Evolutionary conservation across 805 yeast species (phyloP).

Genomic region (Sugiyamaella lignohabitans): DNA sequence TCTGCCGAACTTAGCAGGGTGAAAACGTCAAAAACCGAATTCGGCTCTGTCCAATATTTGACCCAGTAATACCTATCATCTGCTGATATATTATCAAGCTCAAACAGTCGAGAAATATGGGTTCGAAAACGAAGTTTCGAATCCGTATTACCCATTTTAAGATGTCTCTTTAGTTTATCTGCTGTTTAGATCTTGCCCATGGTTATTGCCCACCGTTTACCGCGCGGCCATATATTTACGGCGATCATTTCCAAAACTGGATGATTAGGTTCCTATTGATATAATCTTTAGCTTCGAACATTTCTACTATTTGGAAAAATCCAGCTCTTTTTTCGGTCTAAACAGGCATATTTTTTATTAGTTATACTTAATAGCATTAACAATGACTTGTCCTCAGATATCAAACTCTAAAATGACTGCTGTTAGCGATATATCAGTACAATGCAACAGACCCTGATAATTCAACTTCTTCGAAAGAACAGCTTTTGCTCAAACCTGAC

Average conservation of each 20-base stretch:
- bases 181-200: no score
- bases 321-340: no score
- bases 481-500: no score
- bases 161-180: no score
- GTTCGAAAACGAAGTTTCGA: slow-evolving; percentile 55
- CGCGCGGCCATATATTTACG: neutral
- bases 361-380: no score
- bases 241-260: neutral
- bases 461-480: no score
- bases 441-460: no score
- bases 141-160: slow-evolving; percentile 70
- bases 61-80: slow-evolving; percentile 39
- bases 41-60: slow-evolving; percentile 44
- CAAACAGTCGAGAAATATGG: slow-evolving; percentile 49
- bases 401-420: no score
- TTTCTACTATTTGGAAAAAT: no score
- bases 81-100: slow-evolving; percentile 28
- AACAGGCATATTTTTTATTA: no score
- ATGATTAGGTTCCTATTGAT: neutral
- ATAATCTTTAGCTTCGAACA: neutral
- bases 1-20: slow-evolving; percentile 52
- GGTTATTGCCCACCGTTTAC: neutral
- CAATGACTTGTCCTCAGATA: no score
- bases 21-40: slow-evolving; percentile 50
- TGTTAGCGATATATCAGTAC: no score